These are phyloP conservation scores for Closterium sp. DNA, from an alignment of 139 green algal species.

Conservation along the genomic window DNA sequence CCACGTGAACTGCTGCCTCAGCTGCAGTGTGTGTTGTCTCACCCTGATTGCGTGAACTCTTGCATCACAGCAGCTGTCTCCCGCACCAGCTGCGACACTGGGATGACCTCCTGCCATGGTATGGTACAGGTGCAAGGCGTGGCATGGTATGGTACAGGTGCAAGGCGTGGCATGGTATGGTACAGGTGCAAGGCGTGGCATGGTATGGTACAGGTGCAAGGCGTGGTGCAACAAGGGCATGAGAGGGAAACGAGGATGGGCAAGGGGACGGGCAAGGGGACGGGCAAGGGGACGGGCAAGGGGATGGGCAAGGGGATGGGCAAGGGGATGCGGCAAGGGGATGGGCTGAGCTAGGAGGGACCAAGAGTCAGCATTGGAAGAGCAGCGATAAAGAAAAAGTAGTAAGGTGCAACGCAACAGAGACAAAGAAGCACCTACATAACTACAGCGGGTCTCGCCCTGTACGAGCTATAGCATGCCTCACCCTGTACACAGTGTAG, in stretches of 20 bases:
- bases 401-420: neutral
- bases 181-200: neutral
- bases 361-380: neutral
- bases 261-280: neutral
- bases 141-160: neutral
- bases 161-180: neutral
- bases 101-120: constrained; percentile 84
- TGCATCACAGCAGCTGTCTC: constrained; percentile 99
- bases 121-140: neutral
- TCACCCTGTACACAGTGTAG: constrained; percentile 81
- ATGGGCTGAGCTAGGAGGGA: neutral
- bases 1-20: too few relatives aligned
- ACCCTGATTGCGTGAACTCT: constrained; percentile 86
- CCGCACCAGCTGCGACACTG: constrained; percentile 92
- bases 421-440: too few relatives aligned
- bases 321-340: neutral
- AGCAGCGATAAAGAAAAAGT: too few relatives aligned
- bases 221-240: neutral
- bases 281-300: neutral
- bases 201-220: neutral
- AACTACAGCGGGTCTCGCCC: neutral
- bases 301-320: too few relatives aligned
- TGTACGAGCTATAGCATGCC: neutral
- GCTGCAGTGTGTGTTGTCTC: too few relatives aligned
- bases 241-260: neutral